Evolutionary conservation across 805 yeast genomes (phyloP).

Genomic region (Suhomyces vadensis): DNA sequence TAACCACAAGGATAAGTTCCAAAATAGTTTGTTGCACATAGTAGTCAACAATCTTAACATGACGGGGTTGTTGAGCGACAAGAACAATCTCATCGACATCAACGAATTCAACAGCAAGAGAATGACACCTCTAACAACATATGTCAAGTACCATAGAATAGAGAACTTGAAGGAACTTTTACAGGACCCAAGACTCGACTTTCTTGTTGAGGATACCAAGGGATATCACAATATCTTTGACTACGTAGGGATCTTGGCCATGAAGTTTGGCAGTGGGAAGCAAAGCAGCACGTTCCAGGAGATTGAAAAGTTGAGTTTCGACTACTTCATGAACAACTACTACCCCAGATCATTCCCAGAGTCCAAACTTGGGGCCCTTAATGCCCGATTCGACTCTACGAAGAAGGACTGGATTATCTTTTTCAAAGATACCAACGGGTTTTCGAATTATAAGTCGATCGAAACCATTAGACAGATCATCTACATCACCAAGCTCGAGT

Average conservation of each 20-base stretch:
- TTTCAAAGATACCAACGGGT: slow-evolving; percentile 16
- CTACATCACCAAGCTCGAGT: slow-evolving; percentile 30
- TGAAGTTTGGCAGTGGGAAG: slow-evolving; percentile 20
- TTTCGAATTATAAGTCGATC: slow-evolving; percentile 17
- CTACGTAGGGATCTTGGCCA: slow-evolving; percentile 34
- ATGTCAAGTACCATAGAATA: slow-evolving; percentile 65
- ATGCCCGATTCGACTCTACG: slow-evolving; percentile 35
- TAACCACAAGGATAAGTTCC: slow-evolving; percentile 70
- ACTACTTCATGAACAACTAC: slow-evolving; percentile 21
- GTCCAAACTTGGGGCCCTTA: slow-evolving; percentile 25
- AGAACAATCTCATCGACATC: slow-evolving; percentile 40
- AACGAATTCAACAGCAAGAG: slow-evolving; percentile 61
- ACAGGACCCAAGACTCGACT: slow-evolving; percentile 46
- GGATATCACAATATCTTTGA: slow-evolving; percentile 40
- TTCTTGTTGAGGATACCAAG: slow-evolving; percentile 35
- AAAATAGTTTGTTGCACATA: slow-evolving; percentile 77
- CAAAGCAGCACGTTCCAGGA: slow-evolving; percentile 20
- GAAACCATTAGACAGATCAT: slow-evolving; percentile 24
- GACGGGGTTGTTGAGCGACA: slow-evolving; percentile 23
- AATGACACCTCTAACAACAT: slow-evolving; percentile 70
- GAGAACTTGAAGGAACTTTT: slow-evolving; percentile 58
- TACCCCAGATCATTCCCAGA: slow-evolving; percentile 17
- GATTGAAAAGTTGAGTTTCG: slow-evolving; percentile 25
- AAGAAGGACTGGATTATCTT: slow-evolving; percentile 36
- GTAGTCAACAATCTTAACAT: slow-evolving; percentile 50